Evolutionary conservation across 2,329 filamentous ascomycete genomes (phyloP).

Genomic region (Epichloe coenophiala): DNA sequence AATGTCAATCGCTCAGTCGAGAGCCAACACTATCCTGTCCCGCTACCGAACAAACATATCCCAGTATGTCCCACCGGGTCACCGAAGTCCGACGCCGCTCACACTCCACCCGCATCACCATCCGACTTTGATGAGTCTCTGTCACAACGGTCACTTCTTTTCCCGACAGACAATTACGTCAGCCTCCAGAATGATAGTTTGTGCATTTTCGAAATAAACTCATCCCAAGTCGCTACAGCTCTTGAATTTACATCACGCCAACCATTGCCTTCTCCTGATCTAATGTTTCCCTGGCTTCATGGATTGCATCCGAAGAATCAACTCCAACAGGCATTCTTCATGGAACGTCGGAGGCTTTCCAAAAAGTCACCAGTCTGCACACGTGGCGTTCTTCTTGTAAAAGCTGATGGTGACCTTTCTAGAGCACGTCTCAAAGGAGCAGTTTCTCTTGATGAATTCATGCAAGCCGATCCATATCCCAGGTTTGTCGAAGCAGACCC

Average conservation of each 20-base stretch:
- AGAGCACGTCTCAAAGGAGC: constrained; percentile 74
- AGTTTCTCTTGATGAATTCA: constrained; percentile 66
- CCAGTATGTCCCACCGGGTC: constrained; percentile 80
- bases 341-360: constrained; percentile 57
- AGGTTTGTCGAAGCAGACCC: constrained; percentile 78
- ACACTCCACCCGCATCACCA: constrained; percentile 54
- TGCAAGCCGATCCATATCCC: constrained; percentile 37
- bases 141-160: constrained; percentile 55
- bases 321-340: constrained; percentile 82
- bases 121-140: constrained; percentile 35
- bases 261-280: constrained; percentile 69
- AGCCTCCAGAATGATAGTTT: constrained; percentile 36
- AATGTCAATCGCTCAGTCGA: constrained; percentile 11
- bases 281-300: constrained; percentile 93
- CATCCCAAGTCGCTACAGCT: constrained; percentile 54
- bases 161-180: constrained; percentile 55
- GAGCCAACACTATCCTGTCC: constrained; percentile 15
- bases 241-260: constrained; percentile 65
- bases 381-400: constrained; percentile 72
- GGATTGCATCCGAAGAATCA: constrained; percentile 81
- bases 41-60: constrained; percentile 79
- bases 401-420: constrained; percentile 69
- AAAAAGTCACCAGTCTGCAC: constrained; percentile 59
- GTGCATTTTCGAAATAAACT: constrained; percentile 60
- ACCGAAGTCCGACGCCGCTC: constrained; percentile 35